phyloP scores from a whole-genome alignment of 345 rosid genomes.

The Rhizophora mangle region DNA sequence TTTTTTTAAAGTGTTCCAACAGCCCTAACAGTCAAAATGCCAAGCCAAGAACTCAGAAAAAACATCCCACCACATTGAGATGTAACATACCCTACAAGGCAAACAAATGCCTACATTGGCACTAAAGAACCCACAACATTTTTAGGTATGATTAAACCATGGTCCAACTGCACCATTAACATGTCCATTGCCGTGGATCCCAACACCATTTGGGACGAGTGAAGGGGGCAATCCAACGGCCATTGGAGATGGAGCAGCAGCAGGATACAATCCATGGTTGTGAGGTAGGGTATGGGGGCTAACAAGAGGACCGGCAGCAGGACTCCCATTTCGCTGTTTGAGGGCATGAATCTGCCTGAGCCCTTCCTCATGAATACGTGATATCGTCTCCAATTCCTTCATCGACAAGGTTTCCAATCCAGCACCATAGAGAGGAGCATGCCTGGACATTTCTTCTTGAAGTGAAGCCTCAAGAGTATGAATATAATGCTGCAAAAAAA shows the following conservation, averaged over 20 bases:
- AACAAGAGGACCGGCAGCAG: conserved; percentile 66
- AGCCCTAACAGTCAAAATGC: conserved; percentile 32
- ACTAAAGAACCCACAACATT: neutral
- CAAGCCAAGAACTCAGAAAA: conserved; percentile 15
- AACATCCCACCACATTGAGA: conserved; percentile 27
- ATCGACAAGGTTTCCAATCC: conserved; percentile 83
- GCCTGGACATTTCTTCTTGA: conserved; percentile 84
- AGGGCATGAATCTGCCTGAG: conserved; percentile 77
- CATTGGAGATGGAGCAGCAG: conserved; percentile 69
- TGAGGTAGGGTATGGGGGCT: conserved; percentile 55
- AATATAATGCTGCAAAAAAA: conserved; percentile 71
- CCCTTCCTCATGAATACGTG: conserved; percentile 93
- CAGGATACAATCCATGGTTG: conserved; percentile 63
- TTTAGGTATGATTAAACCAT: conserved; percentile 74
- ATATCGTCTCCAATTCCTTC: conserved; percentile 85
- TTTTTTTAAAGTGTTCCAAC: conserved; percentile 22
- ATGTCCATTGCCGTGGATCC: conserved; percentile 77
- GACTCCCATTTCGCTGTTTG: conserved; percentile 74
- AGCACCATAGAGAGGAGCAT: conserved; percentile 96
- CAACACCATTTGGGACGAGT: conserved; percentile 64
- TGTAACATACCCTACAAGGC: conserved; percentile 13
- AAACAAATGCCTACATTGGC: conserved; percentile 17
- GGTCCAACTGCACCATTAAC: conserved; percentile 70
- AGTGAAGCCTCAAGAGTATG: conserved; percentile 67
- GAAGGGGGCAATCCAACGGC: conserved; percentile 67